Evolutionary conservation across 2,329 filamentous ascomycete species (phyloP).

Genomic region (Aureobasidium namibiae): DNA sequence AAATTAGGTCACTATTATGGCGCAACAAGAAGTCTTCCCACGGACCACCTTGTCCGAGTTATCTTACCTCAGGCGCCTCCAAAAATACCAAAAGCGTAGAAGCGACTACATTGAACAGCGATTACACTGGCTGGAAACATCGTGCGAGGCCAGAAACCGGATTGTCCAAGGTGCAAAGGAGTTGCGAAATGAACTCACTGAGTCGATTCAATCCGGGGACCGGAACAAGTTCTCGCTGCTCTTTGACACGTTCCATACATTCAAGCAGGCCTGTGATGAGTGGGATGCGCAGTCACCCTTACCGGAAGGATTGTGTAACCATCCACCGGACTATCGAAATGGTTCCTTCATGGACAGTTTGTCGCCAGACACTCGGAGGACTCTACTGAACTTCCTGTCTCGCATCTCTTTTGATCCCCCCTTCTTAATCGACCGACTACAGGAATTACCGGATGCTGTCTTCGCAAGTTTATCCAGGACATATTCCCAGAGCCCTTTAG

Average conservation of each 20-base stretch:
- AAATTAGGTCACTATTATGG: conserved; percentile 14
- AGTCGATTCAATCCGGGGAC: conserved; percentile 70
- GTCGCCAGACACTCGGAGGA: conserved; percentile 63
- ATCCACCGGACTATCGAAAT: conserved; percentile 27
- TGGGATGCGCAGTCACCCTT: conserved; percentile 22
- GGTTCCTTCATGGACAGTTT: conserved; percentile 56
- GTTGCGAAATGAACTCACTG: conserved; percentile 66
- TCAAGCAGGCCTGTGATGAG: conserved; percentile 37
- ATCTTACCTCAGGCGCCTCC: conserved; percentile 67
- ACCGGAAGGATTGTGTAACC: not conserved
- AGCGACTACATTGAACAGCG: conserved; percentile 63
- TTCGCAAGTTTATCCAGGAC: conserved; percentile 40
- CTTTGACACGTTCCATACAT: conserved; percentile 71
- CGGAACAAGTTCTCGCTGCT: conserved; percentile 67
- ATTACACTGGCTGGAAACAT: conserved; percentile 65
- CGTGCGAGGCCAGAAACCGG: conserved; percentile 65
- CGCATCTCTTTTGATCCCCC: conserved; percentile 79
- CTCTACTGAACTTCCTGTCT: conserved; percentile 70
- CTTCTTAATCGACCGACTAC: conserved; percentile 77
- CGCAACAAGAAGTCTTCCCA: not conserved
- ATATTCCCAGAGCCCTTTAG: not conserved
- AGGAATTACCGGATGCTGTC: conserved; percentile 66
- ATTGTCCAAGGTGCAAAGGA: conserved; percentile 67
- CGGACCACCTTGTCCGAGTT: conserved; percentile 53
- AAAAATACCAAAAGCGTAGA: conserved; percentile 76